phyloP scores from a whole-genome alignment of 2,329 filamentous ascomycete genomes.

The Corniculantispora saksenae region DNA sequence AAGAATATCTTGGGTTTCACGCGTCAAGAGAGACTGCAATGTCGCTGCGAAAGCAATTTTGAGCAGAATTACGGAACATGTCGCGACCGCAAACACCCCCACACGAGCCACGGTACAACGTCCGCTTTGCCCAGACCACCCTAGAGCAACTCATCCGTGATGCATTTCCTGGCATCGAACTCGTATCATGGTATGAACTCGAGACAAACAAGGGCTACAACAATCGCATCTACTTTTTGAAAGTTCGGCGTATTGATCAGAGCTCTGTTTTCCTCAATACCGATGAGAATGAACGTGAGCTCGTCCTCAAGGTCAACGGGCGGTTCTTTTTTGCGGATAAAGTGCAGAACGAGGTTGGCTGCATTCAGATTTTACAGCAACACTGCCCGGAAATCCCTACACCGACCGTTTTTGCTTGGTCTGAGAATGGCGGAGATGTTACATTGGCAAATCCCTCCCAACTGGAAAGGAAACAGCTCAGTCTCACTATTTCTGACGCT shows the following conservation, averaged over 20 bases:
- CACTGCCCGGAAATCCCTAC: slow-evolving; percentile 25
- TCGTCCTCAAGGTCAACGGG: slow-evolving; percentile 27
- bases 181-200: slow-evolving; percentile 20
- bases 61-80: not conserved
- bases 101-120: slow-evolving; percentile 25
- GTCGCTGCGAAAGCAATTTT: too few relatives aligned
- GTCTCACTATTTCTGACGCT: not conserved
- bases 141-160: slow-evolving; percentile 19
- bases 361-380: slow-evolving; percentile 22
- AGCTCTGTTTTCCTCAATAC: slow-evolving; percentile 12
- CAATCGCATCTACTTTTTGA: slow-evolving; percentile 27
- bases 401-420: slow-evolving; percentile 26
- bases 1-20: too few relatives aligned
- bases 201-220: slow-evolving; percentile 25
- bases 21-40: too few relatives aligned
- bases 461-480: not conserved
- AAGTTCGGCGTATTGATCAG: slow-evolving; percentile 1
- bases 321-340: slow-evolving; percentile 26
- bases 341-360: slow-evolving; percentile 28
- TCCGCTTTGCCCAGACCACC: slow-evolving; percentile 19
- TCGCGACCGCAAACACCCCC: slow-evolving; percentile 24
- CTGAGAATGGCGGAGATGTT: slow-evolving; percentile 21
- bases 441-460: not conserved
- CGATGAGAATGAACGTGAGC: not conserved
- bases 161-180: slow-evolving; percentile 19